phyloP scores from a whole-genome alignment of 2,329 filamentous ascomycete species.

The Penicillium sp. region DNA sequence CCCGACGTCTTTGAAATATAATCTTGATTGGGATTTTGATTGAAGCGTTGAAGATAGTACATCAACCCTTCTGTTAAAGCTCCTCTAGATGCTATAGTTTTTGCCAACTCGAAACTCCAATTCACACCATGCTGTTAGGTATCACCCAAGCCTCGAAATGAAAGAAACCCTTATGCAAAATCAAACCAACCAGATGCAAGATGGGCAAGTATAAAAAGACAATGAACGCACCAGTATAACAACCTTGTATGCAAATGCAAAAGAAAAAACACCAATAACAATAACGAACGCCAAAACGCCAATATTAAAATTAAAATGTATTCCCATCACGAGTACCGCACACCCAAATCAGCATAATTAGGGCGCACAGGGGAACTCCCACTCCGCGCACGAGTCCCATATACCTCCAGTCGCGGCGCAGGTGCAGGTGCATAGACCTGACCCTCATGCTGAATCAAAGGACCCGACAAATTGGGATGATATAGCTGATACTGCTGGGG shows the following conservation, averaged over 20 bases:
- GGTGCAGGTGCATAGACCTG: conserved; percentile 16
- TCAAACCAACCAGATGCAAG: not conserved
- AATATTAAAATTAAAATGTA: not conserved
- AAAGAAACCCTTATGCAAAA: not conserved
- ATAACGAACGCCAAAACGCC: not conserved
- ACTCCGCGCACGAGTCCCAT: conserved; percentile 29
- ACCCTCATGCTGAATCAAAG: conserved; percentile 27
- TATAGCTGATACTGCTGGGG: conserved; percentile 27
- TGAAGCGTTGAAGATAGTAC: not conserved
- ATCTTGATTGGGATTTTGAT: not conserved
- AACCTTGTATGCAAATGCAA: not conserved
- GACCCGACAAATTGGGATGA: conserved; percentile 32
- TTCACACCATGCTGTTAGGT: not conserved
- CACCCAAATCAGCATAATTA: conserved; percentile 25
- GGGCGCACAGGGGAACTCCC: conserved; percentile 35
- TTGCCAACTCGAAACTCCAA: not conserved
- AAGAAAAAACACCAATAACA: not conserved
- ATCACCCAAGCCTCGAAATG: not conserved
- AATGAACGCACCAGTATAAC: not conserved
- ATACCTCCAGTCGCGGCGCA: conserved; percentile 14
- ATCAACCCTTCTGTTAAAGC: not conserved
- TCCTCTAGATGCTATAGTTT: conserved; percentile 2
- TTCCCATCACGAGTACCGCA: conserved; percentile 9
- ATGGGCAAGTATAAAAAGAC: not conserved
- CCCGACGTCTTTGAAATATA: not conserved